These are phyloP conservation scores for Termitomyces eurrhizus DNA, from an alignment of 768 basidiomycete genomes.

Conservation along the genomic window DNA sequence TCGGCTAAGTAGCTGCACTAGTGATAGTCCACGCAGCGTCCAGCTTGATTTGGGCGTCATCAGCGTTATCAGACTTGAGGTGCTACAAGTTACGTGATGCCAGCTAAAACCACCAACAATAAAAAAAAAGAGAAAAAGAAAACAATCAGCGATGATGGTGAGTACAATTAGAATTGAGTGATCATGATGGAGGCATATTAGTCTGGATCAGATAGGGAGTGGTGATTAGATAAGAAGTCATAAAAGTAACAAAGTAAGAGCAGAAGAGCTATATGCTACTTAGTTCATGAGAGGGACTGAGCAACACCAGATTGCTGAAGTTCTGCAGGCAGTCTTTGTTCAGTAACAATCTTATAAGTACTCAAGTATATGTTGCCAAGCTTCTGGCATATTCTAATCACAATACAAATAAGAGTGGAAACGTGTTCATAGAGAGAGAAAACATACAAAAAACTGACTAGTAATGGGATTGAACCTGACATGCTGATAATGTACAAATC, in stretches of 20 bases:
- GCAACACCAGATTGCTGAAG: conserved; percentile 4
- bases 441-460: conserved; percentile 24
- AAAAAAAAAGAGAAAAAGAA: not conserved
- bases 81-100: conserved; percentile 5
- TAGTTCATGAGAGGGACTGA: not conserved
- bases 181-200: not conserved
- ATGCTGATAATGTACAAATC: conserved; percentile 31
- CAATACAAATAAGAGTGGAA: not conserved
- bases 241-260: not conserved
- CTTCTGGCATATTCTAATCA: conserved; percentile 19
- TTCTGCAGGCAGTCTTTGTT: not conserved
- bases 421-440: not conserved
- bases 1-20: no score
- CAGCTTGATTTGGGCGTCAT: no score
- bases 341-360: not conserved
- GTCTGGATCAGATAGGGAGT: not conserved
- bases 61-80: not conserved
- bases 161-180: not conserved
- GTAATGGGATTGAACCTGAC: conserved; percentile 27
- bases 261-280: not conserved
- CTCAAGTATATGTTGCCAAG: conserved; percentile 18
- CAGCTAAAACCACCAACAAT: not conserved
- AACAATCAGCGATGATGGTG: not conserved
- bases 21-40: no score
- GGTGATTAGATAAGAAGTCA: not conserved